These are phyloP conservation scores for Colletotrichum horii DNA, from an alignment of 2,329 filamentous ascomycete species.

Conservation along the genomic window DNA sequence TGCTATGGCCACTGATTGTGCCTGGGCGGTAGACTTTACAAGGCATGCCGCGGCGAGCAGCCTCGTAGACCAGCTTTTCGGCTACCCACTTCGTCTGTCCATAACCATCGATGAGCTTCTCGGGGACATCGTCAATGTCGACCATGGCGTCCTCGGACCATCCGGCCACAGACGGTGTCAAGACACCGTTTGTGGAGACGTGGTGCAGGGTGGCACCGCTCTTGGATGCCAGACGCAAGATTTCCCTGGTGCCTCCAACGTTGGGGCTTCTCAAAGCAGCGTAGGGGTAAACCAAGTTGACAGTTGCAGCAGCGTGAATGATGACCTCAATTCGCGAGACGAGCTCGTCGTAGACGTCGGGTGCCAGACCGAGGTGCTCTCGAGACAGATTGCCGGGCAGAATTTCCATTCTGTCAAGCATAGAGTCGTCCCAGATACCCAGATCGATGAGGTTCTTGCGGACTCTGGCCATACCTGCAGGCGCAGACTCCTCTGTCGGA, in stretches of 20 bases:
- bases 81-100: conserved; percentile 85
- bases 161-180: conserved; percentile 72
- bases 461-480: conserved; percentile 73
- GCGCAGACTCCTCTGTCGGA: conserved; percentile 65
- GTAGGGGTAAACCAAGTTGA: conserved; percentile 83
- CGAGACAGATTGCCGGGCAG: conserved; percentile 75
- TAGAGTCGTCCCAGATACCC: conserved; percentile 77
- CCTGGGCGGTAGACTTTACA: conserved; percentile 75
- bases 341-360: conserved; percentile 69
- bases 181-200: conserved; percentile 80
- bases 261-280: conserved; percentile 77
- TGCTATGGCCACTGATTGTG: conserved; percentile 80
- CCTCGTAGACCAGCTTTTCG: conserved; percentile 75
- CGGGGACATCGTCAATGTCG: conserved; percentile 70
- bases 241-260: conserved; percentile 78
- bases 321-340: conserved; percentile 73
- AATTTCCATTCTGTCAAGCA: conserved; percentile 80
- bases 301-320: conserved; percentile 77
- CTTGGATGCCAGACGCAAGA: conserved; percentile 72
- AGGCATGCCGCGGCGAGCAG: conserved; percentile 70
- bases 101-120: conserved; percentile 74
- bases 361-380: conserved; percentile 70
- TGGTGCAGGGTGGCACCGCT: conserved; percentile 77
- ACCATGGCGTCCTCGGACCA: conserved; percentile 76
- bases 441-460: conserved; percentile 79